These are phyloP conservation scores for Hortiboletus campestris DNA, from an alignment of 768 basidiomycete genomes.

Conservation along the genomic window DNA sequence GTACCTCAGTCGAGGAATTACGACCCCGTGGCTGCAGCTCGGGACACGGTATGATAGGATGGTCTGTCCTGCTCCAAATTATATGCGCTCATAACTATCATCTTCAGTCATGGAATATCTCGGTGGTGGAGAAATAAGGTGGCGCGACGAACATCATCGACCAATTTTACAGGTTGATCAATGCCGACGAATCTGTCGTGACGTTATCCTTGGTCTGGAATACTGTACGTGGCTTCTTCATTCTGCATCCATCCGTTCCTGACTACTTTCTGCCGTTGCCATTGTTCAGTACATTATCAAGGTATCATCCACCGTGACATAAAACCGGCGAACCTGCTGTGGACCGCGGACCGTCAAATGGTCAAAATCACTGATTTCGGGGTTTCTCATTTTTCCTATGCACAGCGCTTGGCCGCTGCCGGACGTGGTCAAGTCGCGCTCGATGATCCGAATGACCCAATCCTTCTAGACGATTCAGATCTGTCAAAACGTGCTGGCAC, in stretches of 20 bases:
- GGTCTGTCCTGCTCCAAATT: slow-evolving; percentile 3
- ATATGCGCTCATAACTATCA: slow-evolving; percentile 19
- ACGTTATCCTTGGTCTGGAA: slow-evolving; percentile 91
- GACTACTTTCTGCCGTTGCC: not conserved
- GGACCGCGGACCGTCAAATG: slow-evolving; percentile 77
- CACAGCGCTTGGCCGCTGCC: slow-evolving; percentile 72
- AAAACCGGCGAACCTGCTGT: slow-evolving; percentile 96
- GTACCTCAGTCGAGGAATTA: slow-evolving; percentile 31
- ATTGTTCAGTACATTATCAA: slow-evolving; percentile 82
- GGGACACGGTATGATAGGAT: slow-evolving; percentile 32
- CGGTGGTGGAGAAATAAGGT: slow-evolving; percentile 91
- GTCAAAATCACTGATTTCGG: slow-evolving; percentile 99
- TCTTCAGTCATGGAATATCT: slow-evolving; percentile 91
- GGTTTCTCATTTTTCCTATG: slow-evolving; percentile 93
- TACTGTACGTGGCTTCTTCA: slow-evolving; percentile 65
- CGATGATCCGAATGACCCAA: slow-evolving; percentile 55
- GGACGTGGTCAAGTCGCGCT: slow-evolving; percentile 37
- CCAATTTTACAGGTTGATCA: slow-evolving; percentile 85
- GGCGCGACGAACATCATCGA: slow-evolving; percentile 61
- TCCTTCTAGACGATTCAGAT: slow-evolving; percentile 80
- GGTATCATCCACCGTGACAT: slow-evolving; percentile 99
- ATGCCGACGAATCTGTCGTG: slow-evolving; percentile 83
- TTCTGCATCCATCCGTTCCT: slow-evolving; percentile 4
- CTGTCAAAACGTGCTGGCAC: slow-evolving; percentile 91
- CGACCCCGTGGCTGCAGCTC: slow-evolving; percentile 33